phyloP scores from a whole-genome alignment of 495 filamentous ascomycete genomes.

The Aspergillus indologenus region DNA sequence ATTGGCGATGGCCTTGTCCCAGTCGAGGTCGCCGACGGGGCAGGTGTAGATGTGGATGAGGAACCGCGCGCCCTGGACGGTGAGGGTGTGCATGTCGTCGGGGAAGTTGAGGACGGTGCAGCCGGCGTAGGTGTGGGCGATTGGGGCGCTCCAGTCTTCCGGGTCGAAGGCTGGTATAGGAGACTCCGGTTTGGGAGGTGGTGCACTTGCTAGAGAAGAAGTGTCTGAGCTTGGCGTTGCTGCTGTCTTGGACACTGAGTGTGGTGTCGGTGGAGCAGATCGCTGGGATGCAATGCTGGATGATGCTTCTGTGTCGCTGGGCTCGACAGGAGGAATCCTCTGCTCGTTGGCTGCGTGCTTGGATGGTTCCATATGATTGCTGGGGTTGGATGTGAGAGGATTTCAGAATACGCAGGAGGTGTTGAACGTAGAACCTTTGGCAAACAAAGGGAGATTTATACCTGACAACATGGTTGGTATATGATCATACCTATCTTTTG shows the following conservation, averaged over 20 bases:
- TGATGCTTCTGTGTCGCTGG: not conserved
- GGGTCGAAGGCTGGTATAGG: not conserved
- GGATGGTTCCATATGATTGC: not conserved
- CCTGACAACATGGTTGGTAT: too few species aligned
- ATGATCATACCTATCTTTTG: too few species aligned
- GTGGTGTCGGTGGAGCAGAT: not conserved
- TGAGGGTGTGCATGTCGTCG: not conserved
- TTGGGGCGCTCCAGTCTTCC: not conserved
- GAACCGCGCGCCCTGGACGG: not conserved
- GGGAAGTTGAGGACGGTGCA: not conserved
- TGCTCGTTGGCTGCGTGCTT: not conserved
- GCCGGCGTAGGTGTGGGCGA: not conserved
- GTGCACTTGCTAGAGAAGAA: too few species aligned
- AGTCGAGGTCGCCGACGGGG: not conserved
- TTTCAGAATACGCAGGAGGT: too few species aligned
- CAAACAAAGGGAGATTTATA: too few species aligned
- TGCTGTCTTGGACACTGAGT: not conserved
- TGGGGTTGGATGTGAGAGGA: not conserved
- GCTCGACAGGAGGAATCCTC: not conserved
- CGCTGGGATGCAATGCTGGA: not conserved
- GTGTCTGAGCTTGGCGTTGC: not conserved
- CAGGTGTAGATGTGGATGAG: not conserved
- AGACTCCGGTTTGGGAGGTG: not conserved
- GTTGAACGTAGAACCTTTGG: too few species aligned
- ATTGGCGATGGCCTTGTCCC: not conserved